phyloP scores from a whole-genome alignment of 352 stramenopile genomes.

The Discostella stelligera region DNA sequence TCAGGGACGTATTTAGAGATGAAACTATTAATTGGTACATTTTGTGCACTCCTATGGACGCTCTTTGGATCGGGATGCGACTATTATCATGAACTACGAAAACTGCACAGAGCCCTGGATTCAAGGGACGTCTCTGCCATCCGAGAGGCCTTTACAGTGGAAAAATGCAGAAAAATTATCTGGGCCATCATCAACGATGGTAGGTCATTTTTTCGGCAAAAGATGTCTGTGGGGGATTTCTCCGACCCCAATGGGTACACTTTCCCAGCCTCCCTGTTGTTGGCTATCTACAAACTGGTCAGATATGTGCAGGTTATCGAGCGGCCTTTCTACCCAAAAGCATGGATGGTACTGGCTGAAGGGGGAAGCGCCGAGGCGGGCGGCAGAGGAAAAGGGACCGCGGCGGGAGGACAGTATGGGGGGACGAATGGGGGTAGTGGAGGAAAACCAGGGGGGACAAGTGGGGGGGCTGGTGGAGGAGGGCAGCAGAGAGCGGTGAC shows the following conservation, averaged over 20 bases:
- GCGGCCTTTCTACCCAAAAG: too few species aligned
- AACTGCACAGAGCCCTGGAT: background rate
- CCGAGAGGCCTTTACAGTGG: background rate
- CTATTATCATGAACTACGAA: background rate
- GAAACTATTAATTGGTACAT: constrained; percentile 1
- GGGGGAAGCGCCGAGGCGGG: too few species aligned
- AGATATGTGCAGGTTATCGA: too few species aligned
- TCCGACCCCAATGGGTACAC: too few species aligned
- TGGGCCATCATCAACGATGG: background rate
- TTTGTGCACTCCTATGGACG: background rate
- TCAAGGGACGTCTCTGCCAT: background rate
- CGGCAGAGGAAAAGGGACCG: background rate
- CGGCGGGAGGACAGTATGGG: background rate
- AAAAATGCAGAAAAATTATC: background rate
- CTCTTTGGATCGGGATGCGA: background rate
- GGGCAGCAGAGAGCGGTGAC: background rate
- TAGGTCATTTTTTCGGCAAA: background rate
- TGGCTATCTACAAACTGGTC: too few species aligned
- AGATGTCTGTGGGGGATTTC: too few species aligned
- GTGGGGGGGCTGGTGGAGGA: background rate
- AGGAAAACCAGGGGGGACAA: background rate
- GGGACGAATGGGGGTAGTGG: background rate
- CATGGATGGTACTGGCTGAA: too few species aligned
- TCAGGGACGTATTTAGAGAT: background rate
- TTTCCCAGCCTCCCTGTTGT: too few species aligned